Percentiles rank a stretch among this genome's conserved stretches.
Evolutionary conservation across 2,329 filamentous ascomycete species (phyloP).

Genomic region (Aspergillus amoenus): DNA sequence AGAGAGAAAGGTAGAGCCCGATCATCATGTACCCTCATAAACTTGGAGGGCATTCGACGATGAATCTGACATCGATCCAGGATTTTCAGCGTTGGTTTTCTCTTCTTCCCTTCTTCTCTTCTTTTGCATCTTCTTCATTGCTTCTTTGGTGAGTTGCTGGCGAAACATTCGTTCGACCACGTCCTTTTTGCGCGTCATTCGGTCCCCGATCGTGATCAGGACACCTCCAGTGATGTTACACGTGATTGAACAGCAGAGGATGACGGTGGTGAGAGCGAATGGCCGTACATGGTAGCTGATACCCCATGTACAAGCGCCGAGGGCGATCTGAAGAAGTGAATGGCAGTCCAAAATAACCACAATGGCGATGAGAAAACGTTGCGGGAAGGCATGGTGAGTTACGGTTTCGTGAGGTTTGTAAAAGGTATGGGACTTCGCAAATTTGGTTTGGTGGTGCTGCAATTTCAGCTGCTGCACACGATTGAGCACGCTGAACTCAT

Average conservation of each 20-base stretch:
- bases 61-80: conserved; percentile 14
- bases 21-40: conserved; percentile 1
- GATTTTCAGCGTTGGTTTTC: conserved; percentile 1
- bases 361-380: conserved; percentile 71
- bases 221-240: conserved; percentile 76
- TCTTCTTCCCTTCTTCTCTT: conserved; percentile 40
- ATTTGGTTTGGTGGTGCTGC: conserved; percentile 75
- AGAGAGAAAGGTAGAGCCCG: background rate
- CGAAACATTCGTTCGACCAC: conserved; percentile 74
- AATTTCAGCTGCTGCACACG: conserved; percentile 66
- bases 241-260: conserved; percentile 75
- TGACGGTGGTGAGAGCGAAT: conserved; percentile 73
- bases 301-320: conserved; percentile 76
- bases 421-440: conserved; percentile 80
- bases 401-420: conserved; percentile 86
- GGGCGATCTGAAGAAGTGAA: conserved; percentile 74
- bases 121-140: conserved; percentile 58
- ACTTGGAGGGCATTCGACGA: conserved; percentile 14
- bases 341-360: conserved; percentile 79
- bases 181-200: conserved; percentile 79
- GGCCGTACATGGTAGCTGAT: conserved; percentile 70
- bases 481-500: conserved; percentile 63
- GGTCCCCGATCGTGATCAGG: conserved; percentile 73
- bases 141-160: conserved; percentile 70
- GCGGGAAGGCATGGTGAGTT: conserved; percentile 77